A percentile compares a stretch with the other conserved stretches of the same genome.
Conservation (phyloP, 1,284 basidiomycete genomes). For the Bjerkandera adusta region DNA sequence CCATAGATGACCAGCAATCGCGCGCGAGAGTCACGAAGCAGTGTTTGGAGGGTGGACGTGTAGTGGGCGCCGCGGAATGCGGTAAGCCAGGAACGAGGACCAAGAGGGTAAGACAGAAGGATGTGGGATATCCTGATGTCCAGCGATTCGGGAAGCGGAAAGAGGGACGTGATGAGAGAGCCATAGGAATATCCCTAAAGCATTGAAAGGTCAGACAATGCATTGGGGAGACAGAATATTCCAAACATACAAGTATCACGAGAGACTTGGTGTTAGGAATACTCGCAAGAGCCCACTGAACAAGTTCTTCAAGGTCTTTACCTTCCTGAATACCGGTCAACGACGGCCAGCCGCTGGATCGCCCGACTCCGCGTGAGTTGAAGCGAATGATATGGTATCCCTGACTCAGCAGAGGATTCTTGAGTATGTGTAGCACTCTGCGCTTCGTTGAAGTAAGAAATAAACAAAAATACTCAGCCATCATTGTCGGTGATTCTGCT, state of each 20-base stretch:
- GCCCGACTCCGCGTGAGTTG: constrained; percentile 76
- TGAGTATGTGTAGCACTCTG: constrained; percentile 33
- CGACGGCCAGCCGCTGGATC: constrained; percentile 66
- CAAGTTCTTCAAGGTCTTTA: constrained; percentile 61
- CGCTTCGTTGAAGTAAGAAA: not conserved
- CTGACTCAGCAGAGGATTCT: constrained; percentile 34
- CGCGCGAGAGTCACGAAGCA: constrained; percentile 42
- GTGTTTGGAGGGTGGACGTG: constrained; percentile 42
- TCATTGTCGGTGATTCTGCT: not conserved
- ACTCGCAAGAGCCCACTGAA: constrained; percentile 50
- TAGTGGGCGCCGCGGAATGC: constrained; percentile 61
- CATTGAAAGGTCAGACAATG: too few species aligned
- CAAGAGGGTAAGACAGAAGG: constrained; percentile 76
- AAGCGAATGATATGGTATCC: constrained; percentile 64
- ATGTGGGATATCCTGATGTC: constrained; percentile 57
- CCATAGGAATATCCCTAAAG: constrained; percentile 80
- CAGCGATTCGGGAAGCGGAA: constrained; percentile 42
- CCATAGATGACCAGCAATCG: constrained; percentile 68
- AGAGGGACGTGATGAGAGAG: constrained; percentile 64
- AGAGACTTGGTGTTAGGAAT: constrained; percentile 45
- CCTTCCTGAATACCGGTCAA: constrained; percentile 68
- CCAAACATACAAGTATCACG: constrained; percentile 48
- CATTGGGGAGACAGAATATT: too few species aligned
- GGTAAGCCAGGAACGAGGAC: constrained; percentile 66
- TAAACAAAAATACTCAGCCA: not conserved